These are phyloP conservation scores for Diaporthe humulicola DNA, from an alignment of 2,329 filamentous ascomycete genomes.

Conservation along the genomic window DNA sequence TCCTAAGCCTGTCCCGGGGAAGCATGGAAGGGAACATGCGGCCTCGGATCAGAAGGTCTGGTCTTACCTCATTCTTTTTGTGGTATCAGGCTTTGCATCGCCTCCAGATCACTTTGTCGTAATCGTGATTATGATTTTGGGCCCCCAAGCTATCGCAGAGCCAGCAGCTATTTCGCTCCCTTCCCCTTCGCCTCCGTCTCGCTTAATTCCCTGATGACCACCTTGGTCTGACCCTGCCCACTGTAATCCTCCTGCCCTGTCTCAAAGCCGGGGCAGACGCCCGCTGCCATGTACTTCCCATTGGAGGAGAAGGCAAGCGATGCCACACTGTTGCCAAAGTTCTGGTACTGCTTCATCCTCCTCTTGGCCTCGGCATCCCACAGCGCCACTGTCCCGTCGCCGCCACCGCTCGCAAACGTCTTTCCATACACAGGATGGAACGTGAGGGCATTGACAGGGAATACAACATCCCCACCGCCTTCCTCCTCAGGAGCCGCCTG, in stretches of 20 bases:
- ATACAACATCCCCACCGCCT: slow-evolving; percentile 83
- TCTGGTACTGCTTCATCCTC: slow-evolving; percentile 89
- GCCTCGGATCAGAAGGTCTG: background rate
- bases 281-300: slow-evolving; percentile 84
- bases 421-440: slow-evolving; percentile 84
- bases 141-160: slow-evolving; percentile 12
- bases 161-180: slow-evolving; percentile 70
- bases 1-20: background rate
- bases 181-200: slow-evolving; percentile 93
- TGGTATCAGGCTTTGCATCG: slow-evolving; percentile 7
- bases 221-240: slow-evolving; percentile 78
- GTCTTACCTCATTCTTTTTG: slow-evolving; percentile 30
- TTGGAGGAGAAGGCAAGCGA: slow-evolving; percentile 82
- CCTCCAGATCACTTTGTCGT: slow-evolving; percentile 2
- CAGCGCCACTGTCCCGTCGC: slow-evolving; percentile 90
- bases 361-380: slow-evolving; percentile 95
- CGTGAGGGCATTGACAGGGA: slow-evolving; percentile 89
- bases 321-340: slow-evolving; percentile 83
- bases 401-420: slow-evolving; percentile 90
- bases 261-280: slow-evolving; percentile 88
- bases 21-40: background rate
- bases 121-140: slow-evolving; percentile 10
- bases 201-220: slow-evolving; percentile 86
- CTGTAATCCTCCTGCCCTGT: slow-evolving; percentile 85
- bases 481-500: slow-evolving; percentile 75